phyloP scores from a whole-genome alignment of 768 basidiomycete species.

The Sporobolomyces roseus region DNA sequence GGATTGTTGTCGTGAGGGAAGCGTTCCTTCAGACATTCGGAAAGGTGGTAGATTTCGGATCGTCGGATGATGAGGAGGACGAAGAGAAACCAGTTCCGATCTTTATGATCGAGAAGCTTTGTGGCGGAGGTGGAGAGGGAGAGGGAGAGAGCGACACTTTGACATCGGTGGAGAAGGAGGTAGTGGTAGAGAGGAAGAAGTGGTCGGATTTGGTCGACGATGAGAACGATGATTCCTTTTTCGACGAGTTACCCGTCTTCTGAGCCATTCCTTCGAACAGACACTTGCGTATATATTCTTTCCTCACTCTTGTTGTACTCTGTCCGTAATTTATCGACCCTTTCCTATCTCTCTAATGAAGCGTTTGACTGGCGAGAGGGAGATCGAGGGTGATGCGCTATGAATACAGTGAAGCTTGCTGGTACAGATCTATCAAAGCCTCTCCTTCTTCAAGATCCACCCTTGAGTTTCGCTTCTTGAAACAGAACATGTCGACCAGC shows the following conservation, averaged over 20 bases:
- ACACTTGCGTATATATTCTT: too few species aligned
- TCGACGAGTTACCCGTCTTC: too few species aligned
- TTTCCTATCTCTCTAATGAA: too few species aligned
- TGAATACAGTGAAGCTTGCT: too few species aligned
- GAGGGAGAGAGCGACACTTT: background rate
- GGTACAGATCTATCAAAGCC: too few species aligned
- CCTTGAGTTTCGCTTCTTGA: constrained; percentile 40
- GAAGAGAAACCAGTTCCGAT: background rate
- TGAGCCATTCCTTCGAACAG: too few species aligned
- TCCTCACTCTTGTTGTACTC: too few species aligned
- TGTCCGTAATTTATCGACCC: background rate
- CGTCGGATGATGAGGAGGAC: background rate
- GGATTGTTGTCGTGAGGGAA: too few species aligned
- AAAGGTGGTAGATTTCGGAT: background rate
- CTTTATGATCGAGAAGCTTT: background rate
- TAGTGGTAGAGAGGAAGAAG: background rate
- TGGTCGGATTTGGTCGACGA: background rate
- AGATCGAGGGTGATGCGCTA: too few species aligned
- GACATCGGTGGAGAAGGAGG: too few species aligned
- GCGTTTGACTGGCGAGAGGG: background rate
- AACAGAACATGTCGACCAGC: constrained; percentile 39
- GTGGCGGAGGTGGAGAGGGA: background rate
- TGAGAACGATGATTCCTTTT: too few species aligned
- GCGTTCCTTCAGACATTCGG: too few species aligned
- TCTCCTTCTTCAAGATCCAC: constrained; percentile 11